Evolutionary conservation across 2,329 filamentous ascomycete species (phyloP), one percentile per base, ranked within the genome.

Genomic region (Cordyceps cateniannulata): DNA sequence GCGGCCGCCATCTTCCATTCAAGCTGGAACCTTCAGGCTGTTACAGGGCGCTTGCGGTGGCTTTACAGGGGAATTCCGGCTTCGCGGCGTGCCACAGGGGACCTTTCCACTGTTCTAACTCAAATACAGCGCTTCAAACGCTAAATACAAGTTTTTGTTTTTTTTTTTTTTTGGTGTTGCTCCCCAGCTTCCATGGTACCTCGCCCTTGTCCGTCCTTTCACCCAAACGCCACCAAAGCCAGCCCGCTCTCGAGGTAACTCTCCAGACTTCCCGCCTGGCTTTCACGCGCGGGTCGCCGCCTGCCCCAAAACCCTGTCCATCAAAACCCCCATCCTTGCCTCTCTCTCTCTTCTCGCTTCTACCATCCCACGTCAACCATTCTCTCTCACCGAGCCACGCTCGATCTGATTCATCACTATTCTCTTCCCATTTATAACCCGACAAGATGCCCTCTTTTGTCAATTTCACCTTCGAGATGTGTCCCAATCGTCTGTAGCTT

Each of bases 371-470:
- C 48, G n/a, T 59, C 38, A 16, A 29, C 56, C 48, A 44, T 59
- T 59, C 56, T 59, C 56, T 59, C 56, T 59, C 56, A 59, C 56
- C 56, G 56, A 59, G 48, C 35, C 22, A 51, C 47, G 18, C 35
- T 32, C n/a, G 20, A 51, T 56, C 51, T 32, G 24, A 42, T 32
- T 50, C 18, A 49, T 10, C 42, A 47, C 18, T n/a, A 27, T 27
- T 22, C 22, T 48, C 53, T 22, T 38, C 16, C 24, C 32, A n/a
- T 25, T 27, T 45, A 51, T 22, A 55, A 45, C 47, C 50, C 48
- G 60, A 65, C 65, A 68, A 63, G 62, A 67, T 68, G 66, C 63
- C 63, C 20, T 64, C 60, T 47, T 54, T 60, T 42, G 56, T 65
- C 63, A 66, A 65, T 42, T 63, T 66, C 51, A 53, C 44, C 59